A percentile compares a stretch with the other conserved stretches of the same genome.
These are phyloP conservation scores for Cyberlindnera sargentensis DNA, from an alignment of 805 yeast genomes.

Conservation along the genomic window DNA sequence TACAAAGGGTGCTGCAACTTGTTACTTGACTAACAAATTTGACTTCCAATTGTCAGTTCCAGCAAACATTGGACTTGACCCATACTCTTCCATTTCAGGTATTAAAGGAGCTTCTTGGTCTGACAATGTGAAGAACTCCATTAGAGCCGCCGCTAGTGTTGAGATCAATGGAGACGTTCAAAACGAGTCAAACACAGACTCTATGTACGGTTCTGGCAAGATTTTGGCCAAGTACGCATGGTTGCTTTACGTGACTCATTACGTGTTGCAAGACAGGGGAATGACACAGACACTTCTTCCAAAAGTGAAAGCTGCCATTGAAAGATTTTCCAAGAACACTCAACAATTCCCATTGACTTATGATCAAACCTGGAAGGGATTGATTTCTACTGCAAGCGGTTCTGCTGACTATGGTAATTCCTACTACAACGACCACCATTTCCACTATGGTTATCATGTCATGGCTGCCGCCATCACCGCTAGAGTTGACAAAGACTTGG, in stretches of 20 bases:
- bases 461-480: conserved; percentile 64
- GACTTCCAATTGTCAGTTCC: conserved; percentile 38
- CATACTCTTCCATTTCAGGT: conserved; percentile 30
- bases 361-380: conserved; percentile 74
- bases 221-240: conserved; percentile 85
- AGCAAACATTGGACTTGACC: conserved; percentile 38
- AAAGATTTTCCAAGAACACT: conserved; percentile 57
- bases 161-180: conserved; percentile 35
- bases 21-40: conserved; percentile 34
- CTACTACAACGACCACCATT: conserved; percentile 68
- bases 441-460: conserved; percentile 69
- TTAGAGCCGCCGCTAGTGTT: conserved; percentile 27
- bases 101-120: conserved; percentile 23
- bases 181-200: conserved; percentile 52
- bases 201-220: conserved; percentile 91
- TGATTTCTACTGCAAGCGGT: conserved; percentile 58
- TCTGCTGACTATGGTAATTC: conserved; percentile 68
- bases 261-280: conserved; percentile 48
- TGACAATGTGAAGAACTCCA: conserved; percentile 22
- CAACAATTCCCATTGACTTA: conserved; percentile 73
- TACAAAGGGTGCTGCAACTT: conserved; percentile 40
- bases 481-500: conserved; percentile 41
- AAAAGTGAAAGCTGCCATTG: conserved; percentile 59
- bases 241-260: conserved; percentile 66
- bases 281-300: conserved; percentile 47